Base-by-base conservation (phyloP, 345 rosid genomes). In the Eucalyptus victrix region DNA sequence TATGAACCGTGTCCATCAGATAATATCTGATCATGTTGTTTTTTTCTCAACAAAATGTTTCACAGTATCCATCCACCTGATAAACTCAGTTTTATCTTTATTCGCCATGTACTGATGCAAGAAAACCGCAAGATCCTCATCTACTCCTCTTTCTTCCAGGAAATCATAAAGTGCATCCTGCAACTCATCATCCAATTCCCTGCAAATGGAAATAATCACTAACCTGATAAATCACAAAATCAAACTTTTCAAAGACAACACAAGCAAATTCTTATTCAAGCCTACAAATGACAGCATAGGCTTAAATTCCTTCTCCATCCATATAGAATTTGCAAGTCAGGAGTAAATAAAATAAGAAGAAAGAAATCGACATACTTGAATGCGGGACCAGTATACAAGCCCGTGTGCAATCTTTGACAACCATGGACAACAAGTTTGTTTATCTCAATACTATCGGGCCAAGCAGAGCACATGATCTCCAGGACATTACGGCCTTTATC, bases 131-230 rank as follows among this genome's bases (percentile, higher is more conserved):
- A 97, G 92, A 19, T 94, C 92, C 81, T 97, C 98, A 60, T 91
- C 89, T 83, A 97, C 92, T 80, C 96, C 95, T 89, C 99, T 93
- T 91, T 91, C 94, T 58, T 95, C 99, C 90, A 97, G 88, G 90
- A 92, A 96, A 3, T 92, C 95, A 87, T 96, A 95, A 13, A 97
- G 94, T 8, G 95, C 92, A 7, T 92, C 93, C 91, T 97, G 99
- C 87, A 97, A 93, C 49, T 94, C 93, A 44, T 95, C 98, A 42
- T 97, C 99, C 92, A 97, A 53, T 50, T 96, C 99, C 95, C 99
- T 97, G 95, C 40, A 89, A 91, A 85, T 88, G 89, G 91, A 16
- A 69, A 60, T 53, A 81, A 91, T 85, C 88, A 72, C 40, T 42
- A 32, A 32, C 83, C 72, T 51, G 18, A 42, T 49, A 17, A 7